Base-by-base conservation (phyloP, 1,139 yeast genomes). In the Blastobotrys indianensis region DNA sequence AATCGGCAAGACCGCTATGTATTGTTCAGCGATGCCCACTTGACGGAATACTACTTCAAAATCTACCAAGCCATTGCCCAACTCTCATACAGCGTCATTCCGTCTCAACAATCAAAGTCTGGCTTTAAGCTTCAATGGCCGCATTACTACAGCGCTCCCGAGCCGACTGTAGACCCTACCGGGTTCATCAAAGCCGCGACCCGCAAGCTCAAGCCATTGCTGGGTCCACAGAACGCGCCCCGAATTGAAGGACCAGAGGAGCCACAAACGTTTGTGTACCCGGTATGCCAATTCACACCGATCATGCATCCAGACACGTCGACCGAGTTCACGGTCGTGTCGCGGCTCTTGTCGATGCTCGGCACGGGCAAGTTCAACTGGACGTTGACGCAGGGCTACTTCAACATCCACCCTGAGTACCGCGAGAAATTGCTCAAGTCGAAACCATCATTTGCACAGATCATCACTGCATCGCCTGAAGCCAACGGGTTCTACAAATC, bases 381-480 rank as follows among this genome's bases (percentile, higher is more conserved):
- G 95, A 77, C 86, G 58, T 82, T 92, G 57, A 94, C 98, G 0
- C 97, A 98, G 0, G 99, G 99, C 1, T 92, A 92, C 64, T 94
- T 92, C 70, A 94, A 92, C 63, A 83, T 92, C 78, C 77, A 83
- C 42, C 87, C 95, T 0, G 80, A 80, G 39, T 82, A 85, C 49
- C 79, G 79, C 57, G 67, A 71, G n/a, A 72, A 75, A 38, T 70
- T 92, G 39, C 63, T 87, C 35, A 69, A 70, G 39, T 76, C 88
- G 0, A 70, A 72, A 28, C 82, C 94, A 0, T 47, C 53, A 2
- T 45, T 48, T 2, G 95, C 95, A 1, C 68, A 74, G 1, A 84
- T 92, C 4, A 84, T 92, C 37, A 86, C 97, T 0, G 97, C 97
- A 0, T 79, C 96, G 0, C 95, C 95, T 0, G 58, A 64, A 34